Evolutionary conservation across 257 asterid species (phyloP).

Genomic region (Lantana camara): DNA sequence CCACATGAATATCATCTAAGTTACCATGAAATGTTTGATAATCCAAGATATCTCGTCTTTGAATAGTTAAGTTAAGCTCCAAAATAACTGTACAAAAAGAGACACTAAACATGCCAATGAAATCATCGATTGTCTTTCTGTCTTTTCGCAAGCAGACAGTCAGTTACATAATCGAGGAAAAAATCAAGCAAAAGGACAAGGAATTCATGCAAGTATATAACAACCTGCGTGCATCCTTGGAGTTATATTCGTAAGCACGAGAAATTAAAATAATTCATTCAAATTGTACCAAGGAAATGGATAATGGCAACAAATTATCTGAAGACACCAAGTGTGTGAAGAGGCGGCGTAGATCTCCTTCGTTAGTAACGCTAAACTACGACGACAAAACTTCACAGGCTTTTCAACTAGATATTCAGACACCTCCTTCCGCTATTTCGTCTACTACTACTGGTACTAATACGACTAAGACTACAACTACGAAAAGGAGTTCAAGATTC

Average conservation of each 20-base stretch:
- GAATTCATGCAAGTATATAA: conserved; percentile 6
- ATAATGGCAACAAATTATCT: conserved; percentile 31
- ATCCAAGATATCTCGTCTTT: background rate
- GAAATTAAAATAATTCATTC: background rate
- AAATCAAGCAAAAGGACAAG: conserved; percentile 20
- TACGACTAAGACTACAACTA: conserved; percentile 33
- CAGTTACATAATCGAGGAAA: conserved; percentile 17
- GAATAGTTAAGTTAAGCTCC: background rate
- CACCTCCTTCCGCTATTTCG: conserved; percentile 19
- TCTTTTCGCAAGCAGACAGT: conserved; percentile 21
- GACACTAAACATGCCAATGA: conserved; percentile 26
- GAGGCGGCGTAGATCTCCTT: conserved; percentile 60
- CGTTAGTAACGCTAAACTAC: conserved; percentile 22
- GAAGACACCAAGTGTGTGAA: conserved; percentile 42
- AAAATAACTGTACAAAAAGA: conserved; percentile 3
- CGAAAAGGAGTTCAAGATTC: conserved; percentile 78
- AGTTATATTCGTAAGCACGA: background rate
- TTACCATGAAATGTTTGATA: background rate
- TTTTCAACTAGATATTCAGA: conserved; percentile 34
- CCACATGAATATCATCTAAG: conserved; percentile 19
- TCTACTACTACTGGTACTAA: conserved; percentile 34
- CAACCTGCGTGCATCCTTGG: conserved; percentile 7
- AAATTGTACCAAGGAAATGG: conserved; percentile 35
- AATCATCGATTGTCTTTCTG: conserved; percentile 31
- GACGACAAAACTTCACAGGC: conserved; percentile 29